Evolutionary conservation across 169 alveolate genomes (phyloP).

Genomic region (Cyclospora cayetanensis): DNA sequence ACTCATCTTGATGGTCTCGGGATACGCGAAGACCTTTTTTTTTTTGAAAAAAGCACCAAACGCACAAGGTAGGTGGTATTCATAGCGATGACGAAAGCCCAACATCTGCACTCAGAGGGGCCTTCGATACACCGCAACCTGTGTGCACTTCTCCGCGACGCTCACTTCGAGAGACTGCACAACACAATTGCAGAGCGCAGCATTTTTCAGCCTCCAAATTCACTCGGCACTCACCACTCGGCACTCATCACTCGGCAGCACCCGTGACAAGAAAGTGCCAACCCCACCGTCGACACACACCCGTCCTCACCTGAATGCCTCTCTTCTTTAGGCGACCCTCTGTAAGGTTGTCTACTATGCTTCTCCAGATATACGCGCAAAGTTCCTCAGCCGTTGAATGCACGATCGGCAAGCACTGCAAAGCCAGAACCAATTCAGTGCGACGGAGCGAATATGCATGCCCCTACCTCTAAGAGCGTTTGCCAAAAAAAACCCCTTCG

Average conservation of each 20-base stretch:
- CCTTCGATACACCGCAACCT: slow-evolving; percentile 19
- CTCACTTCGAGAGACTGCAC: slow-evolving; percentile 47
- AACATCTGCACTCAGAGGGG: neutral
- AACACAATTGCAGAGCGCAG: neutral
- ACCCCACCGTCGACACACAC: neutral
- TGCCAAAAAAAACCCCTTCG: neutral
- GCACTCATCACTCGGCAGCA: too few species aligned
- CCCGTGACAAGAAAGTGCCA: too few species aligned
- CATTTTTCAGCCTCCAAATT: neutral
- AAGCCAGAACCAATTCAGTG: neutral
- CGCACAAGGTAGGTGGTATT: too few species aligned
- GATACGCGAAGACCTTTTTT: too few species aligned
- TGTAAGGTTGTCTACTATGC: neutral
- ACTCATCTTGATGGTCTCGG: too few species aligned
- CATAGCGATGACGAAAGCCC: too few species aligned
- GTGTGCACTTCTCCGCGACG: neutral
- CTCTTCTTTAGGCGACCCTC: slow-evolving; percentile 18
- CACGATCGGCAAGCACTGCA: slow-evolving; percentile 65
- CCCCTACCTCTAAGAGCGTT: too few species aligned
- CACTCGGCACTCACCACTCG: too few species aligned
- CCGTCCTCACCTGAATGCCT: neutral
- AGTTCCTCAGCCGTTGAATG: slow-evolving; percentile 71
- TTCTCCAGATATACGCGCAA: slow-evolving; percentile 40
- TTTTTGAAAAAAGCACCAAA: too few species aligned
- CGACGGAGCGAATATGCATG: too few species aligned